These are phyloP conservation scores for Deuterostichococcus epilithicus DNA, from an alignment of 139 green algal genomes.

Conservation along the genomic window DNA sequence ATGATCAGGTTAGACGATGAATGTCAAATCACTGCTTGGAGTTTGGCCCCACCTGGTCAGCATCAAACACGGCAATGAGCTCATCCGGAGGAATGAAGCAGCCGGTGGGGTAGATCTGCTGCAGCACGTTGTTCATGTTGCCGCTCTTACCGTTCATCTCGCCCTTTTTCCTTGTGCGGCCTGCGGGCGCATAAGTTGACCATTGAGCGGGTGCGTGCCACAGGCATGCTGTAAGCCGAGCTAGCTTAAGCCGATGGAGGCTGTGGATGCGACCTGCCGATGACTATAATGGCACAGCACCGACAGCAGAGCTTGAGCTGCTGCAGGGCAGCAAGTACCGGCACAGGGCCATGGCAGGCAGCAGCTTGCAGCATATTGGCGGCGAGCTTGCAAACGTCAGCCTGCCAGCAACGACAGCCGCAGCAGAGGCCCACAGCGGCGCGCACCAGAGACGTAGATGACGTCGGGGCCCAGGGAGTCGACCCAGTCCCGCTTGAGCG, in stretches of 20 bases:
- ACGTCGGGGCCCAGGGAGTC: neutral
- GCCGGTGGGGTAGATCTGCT: constrained; percentile 50
- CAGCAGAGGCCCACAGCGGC: too few species aligned
- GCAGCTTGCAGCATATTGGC: too few species aligned
- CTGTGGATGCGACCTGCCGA: too few species aligned
- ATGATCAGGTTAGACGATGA: neutral
- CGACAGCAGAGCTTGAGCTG: too few species aligned
- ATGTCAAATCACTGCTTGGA: neutral
- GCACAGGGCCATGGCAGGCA: too few species aligned
- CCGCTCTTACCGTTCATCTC: constrained; percentile 81
- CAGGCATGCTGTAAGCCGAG: too few species aligned
- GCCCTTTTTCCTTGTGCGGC: constrained; percentile 40
- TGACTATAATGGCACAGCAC: too few species aligned
- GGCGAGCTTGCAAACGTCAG: too few species aligned
- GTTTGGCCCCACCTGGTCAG: constrained; percentile 48
- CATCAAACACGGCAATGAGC: constrained; percentile 75
- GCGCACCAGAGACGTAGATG: neutral
- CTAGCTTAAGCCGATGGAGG: too few species aligned
- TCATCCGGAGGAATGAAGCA: constrained; percentile 51
- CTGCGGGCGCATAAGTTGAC: neutral
- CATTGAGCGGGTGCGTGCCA: too few species aligned
- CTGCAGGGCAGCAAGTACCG: too few species aligned
- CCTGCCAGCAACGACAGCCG: too few species aligned
- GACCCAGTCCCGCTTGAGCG: constrained; percentile 40
- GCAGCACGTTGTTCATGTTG: constrained; percentile 73